phyloP scores from a whole-genome alignment of 1,139 yeast species.

The Suzukiozyma palmioleophila region DNA sequence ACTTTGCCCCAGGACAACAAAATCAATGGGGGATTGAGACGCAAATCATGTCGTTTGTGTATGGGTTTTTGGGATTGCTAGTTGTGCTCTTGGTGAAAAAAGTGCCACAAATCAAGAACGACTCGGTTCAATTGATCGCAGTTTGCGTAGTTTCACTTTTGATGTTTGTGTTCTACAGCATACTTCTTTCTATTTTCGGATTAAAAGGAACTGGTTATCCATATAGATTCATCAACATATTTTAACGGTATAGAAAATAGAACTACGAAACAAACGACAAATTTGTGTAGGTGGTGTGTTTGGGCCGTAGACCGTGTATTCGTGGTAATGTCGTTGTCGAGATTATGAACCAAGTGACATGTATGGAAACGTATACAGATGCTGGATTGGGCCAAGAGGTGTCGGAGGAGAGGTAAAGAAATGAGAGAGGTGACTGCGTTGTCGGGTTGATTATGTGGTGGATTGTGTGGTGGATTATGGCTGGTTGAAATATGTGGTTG shows the following conservation, averaged over 20 bases:
- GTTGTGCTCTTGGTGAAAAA: constrained; percentile 47
- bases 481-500: too few species aligned
- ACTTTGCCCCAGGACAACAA: constrained; percentile 65
- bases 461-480: too few species aligned
- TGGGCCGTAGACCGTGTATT: too few species aligned
- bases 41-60: constrained; percentile 64
- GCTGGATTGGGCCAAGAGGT: too few species aligned
- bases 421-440: too few species aligned
- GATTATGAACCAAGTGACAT: too few species aligned
- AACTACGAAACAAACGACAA: too few species aligned
- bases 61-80: constrained; percentile 51
- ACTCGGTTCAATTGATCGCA: constrained; percentile 41
- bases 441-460: too few species aligned
- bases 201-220: constrained; percentile 65
- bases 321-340: too few species aligned
- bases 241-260: constrained; percentile 8
- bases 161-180: constrained; percentile 50
- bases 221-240: constrained; percentile 34
- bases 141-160: constrained; percentile 34
- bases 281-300: too few species aligned
- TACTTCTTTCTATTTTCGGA: constrained; percentile 51
- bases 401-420: too few species aligned
- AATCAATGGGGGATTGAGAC: constrained; percentile 79
- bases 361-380: too few species aligned
- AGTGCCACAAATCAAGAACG: constrained; percentile 41